Conservation (phyloP, 2,329 filamentous ascomycete species). For the Lecanicillium sp. region DNA sequence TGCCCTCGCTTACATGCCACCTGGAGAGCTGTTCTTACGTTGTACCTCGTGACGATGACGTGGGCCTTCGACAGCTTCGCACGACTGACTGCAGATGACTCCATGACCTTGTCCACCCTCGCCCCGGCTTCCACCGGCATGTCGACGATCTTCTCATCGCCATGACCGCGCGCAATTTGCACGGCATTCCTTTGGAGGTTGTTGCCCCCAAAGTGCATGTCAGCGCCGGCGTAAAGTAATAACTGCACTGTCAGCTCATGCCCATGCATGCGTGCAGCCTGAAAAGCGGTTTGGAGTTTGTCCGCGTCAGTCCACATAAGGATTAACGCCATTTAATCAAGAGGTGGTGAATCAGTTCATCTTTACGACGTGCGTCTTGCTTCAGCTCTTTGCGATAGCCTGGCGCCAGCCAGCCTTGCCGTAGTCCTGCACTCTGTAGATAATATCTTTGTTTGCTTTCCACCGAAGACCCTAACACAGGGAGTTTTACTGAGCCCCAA, state of each 20-base stretch:
- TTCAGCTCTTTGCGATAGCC: too few relatives aligned
- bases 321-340: too few relatives aligned
- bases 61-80: neutral
- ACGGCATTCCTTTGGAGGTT: neutral
- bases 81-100: neutral
- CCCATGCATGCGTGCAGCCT: slow-evolving; percentile 27
- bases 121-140: neutral
- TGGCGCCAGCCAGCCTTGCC: too few relatives aligned
- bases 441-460: too few relatives aligned
- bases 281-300: slow-evolving; percentile 31
- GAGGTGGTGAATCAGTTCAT: too few relatives aligned
- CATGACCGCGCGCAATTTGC: neutral
- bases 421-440: too few relatives aligned
- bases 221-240: neutral
- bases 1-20: slow-evolving; percentile 26
- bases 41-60: slow-evolving; percentile 21
- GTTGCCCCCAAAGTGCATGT: neutral
- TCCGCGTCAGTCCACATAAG: too few relatives aligned
- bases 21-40: slow-evolving; percentile 33
- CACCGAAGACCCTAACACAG: too few relatives aligned
- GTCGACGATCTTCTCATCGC: neutral
- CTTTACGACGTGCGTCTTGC: too few relatives aligned
- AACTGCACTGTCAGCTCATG: slow-evolving; percentile 13
- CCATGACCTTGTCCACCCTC: neutral
- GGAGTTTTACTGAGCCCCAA: too few relatives aligned